A percentile compares a stretch with the other conserved stretches of the same genome.
Evolutionary conservation across 202 grass and related monocot genomes (phyloP).

Genomic region (Panicum hallii): DNA sequence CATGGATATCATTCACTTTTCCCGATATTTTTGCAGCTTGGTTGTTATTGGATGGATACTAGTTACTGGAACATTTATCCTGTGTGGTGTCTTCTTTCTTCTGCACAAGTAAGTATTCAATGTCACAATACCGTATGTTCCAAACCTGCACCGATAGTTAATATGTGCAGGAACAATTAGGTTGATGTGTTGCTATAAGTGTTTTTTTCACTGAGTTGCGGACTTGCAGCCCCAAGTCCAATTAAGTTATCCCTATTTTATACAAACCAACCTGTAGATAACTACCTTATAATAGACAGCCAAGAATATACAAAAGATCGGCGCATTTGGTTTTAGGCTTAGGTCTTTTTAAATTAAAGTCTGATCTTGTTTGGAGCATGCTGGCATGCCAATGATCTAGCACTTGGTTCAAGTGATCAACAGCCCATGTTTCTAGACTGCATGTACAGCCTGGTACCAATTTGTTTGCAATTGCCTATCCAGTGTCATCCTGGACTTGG

Average conservation of each 20-base stretch:
- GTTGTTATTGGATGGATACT: slow-evolving; percentile 92
- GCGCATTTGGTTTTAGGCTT: not conserved
- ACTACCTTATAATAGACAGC: not conserved
- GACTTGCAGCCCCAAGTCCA: slow-evolving; percentile 2
- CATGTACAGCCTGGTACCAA: not conserved
- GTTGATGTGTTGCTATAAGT: not conserved
- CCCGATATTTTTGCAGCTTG: slow-evolving; percentile 61
- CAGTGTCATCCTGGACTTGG: slow-evolving; percentile 19
- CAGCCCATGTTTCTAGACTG: not conserved
- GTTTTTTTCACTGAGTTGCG: not conserved
- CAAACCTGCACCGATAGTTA: not conserved
- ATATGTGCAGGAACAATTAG: not conserved
- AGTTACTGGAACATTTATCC: slow-evolving; percentile 88
- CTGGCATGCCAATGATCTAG: not conserved
- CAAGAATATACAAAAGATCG: slow-evolving; percentile 9
- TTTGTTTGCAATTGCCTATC: slow-evolving; percentile 15
- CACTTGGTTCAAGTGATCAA: not conserved
- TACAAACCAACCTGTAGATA: slow-evolving; percentile 10
- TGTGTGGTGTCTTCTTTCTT: slow-evolving; percentile 90
- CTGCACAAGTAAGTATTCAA: slow-evolving; percentile 82
- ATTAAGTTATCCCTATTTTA: slow-evolving; percentile 5
- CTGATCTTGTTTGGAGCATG: slow-evolving; percentile 15
- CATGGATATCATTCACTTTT: not conserved
- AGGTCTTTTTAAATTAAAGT: not conserved
- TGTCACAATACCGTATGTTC: not conserved